Percentiles rank a stretch among this genome's conserved stretches.
phyloP scores from a whole-genome alignment of 371 early-diverging fungal species.

The Zychaea mexicana region DNA sequence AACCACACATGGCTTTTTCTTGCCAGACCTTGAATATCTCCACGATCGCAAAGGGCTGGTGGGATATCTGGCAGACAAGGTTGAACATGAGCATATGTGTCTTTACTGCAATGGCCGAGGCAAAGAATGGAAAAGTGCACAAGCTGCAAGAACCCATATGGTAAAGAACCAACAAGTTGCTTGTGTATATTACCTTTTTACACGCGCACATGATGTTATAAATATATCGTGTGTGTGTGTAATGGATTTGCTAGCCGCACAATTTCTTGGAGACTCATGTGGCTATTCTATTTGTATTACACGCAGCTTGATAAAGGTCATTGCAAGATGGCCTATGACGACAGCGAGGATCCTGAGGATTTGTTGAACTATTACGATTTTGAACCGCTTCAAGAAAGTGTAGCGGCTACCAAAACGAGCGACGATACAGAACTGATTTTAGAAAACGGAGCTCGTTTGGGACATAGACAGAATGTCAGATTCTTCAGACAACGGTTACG shows the following conservation, averaged over 20 bases:
- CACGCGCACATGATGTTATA: background rate
- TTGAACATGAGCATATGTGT: constrained; percentile 88
- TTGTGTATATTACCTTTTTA: no score
- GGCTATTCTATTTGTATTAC: background rate
- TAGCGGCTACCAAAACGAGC: constrained; percentile 21
- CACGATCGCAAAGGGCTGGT: constrained; percentile 86
- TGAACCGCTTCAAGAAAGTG: constrained; percentile 47
- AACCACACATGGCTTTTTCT: constrained; percentile 87
- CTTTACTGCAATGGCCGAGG: constrained; percentile 95
- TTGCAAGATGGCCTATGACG: constrained; percentile 92
- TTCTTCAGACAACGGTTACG: constrained; percentile 80
- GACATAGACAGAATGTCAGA: constrained; percentile 77
- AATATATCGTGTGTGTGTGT: no score
- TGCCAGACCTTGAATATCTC: constrained; percentile 94
- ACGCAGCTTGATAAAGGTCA: constrained; percentile 88
- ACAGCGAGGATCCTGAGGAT: constrained; percentile 86
- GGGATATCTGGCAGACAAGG: constrained; percentile 89
- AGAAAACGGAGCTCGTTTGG: constrained; percentile 78
- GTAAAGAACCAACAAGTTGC: constrained; percentile 31
- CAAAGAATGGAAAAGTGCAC: constrained; percentile 75
- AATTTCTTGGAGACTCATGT: no score
- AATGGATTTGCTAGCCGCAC: no score
- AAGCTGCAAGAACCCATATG: constrained; percentile 96
- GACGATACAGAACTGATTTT: constrained; percentile 72
- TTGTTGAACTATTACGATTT: constrained; percentile 91